These are phyloP conservation scores for Eucalyptus globulus DNA, from an alignment of 345 rosid genomes.

Conservation along the genomic window DNA sequence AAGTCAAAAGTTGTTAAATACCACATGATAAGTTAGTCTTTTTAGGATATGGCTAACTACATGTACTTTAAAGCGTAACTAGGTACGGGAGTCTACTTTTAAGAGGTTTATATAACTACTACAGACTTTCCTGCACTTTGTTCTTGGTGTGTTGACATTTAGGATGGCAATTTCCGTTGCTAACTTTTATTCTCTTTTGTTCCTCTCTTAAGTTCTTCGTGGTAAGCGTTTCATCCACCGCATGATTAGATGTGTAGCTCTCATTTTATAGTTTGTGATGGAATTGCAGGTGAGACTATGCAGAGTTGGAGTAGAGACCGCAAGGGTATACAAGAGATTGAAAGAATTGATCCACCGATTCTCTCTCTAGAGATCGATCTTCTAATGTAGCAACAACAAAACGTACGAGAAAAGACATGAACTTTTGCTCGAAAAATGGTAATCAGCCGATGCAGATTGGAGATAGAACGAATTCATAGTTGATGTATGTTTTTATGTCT, in stretches of 20 bases:
- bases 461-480: not conserved
- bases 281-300: conserved; percentile 20
- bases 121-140: not conserved
- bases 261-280: not conserved
- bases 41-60: not conserved
- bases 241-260: not conserved
- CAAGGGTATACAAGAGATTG: conserved; percentile 25
- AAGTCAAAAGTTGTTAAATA: not conserved
- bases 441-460: not conserved
- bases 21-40: not conserved
- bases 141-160: not conserved
- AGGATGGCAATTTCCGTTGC: not conserved
- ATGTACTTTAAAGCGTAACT: not conserved
- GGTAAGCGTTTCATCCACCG: not conserved
- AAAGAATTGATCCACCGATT: conserved; percentile 6
- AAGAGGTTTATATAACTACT: not conserved
- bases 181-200: not conserved
- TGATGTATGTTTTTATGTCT: not conserved
- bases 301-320: conserved; percentile 43
- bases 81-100: not conserved
- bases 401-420: not conserved
- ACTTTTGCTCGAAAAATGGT: not conserved
- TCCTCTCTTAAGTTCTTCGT: not conserved
- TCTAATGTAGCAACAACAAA: not conserved
- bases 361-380: not conserved